Base-by-base conservation (phyloP, 257 asterid genomes). In the Osmanthus fragrans region DNA sequence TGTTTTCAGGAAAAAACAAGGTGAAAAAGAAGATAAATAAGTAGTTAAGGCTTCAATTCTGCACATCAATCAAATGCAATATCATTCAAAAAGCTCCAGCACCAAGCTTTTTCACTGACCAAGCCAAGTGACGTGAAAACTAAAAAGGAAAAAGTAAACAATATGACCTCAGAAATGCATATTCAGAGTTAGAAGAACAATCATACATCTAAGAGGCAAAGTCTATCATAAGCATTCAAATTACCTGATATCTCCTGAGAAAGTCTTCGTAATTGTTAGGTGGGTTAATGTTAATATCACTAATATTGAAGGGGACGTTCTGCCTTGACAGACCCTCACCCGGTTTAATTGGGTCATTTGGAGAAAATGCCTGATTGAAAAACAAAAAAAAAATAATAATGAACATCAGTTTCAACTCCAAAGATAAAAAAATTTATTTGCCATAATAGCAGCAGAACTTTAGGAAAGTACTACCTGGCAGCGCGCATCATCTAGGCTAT, bases 171-270 rank as follows among this genome's bases (percentile, higher is more conserved):
- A 1, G 72, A 23, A 36, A 56, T 36, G 45, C 75, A 69, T 69
- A 67, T 63, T 63, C 27, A 73, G 47, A 64, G 30, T 60, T 32
- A 6, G 3, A 36, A 36, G 76, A 37, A 77, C 19, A 37, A 69
- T 21, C n/a, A 5, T 18, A 30, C 56, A 68, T 64, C 68, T 21
- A 73, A 73, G 39, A 51, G 40, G 63, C 49, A 11, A 40, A 69
- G 71, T 21, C 45, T 15, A 78, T 27, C 58, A 58, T 58, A 15
- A 56, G 80, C 79, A 78, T 65, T 30, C 12, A 40, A 79, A 76
- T 80, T 81, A 96, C 99, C 98, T 96, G 99, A 80, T 93, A 96
- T 87, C 94, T 89, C 83, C 76, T 87, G 33, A 85, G 60, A 66
- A 96, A 82, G 75, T 87, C 93, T 77, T 93, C 96, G 23, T 86